A percentile compares a stretch with the other conserved stretches of the same genome.
Evolutionary conservation across 768 basidiomycete genomes (phyloP).

Genomic region (Polyporus arcularius): DNA sequence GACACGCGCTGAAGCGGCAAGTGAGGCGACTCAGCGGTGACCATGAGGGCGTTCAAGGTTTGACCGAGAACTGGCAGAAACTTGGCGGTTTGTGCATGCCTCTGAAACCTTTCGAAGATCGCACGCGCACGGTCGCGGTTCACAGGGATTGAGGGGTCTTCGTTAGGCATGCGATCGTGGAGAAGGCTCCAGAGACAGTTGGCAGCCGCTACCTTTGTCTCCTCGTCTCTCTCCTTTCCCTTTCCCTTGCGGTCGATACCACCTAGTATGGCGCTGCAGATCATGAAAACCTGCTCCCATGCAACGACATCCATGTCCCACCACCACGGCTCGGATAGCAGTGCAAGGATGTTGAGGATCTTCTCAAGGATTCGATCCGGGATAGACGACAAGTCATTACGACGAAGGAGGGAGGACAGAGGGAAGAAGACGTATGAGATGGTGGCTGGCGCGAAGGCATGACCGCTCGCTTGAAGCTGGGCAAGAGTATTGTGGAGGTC

Average conservation of each 20-base stretch:
- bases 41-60: slow-evolving; percentile 74
- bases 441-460: slow-evolving; percentile 53
- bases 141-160: slow-evolving; percentile 30
- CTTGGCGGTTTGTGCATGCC: slow-evolving; percentile 42
- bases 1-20: slow-evolving; percentile 64
- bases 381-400: slow-evolving; percentile 66
- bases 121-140: slow-evolving; percentile 20
- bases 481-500: slow-evolving; percentile 51
- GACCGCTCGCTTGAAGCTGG: slow-evolving; percentile 39
- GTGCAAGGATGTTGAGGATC: slow-evolving; percentile 56
- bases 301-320: slow-evolving; percentile 70
- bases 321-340: slow-evolving; percentile 80
- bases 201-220: slow-evolving; percentile 77
- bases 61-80: slow-evolving; percentile 83
- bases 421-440: slow-evolving; percentile 89
- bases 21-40: slow-evolving; percentile 54
- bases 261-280: slow-evolving; percentile 66
- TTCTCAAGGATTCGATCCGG: slow-evolving; percentile 82
- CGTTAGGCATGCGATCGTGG: slow-evolving; percentile 47
- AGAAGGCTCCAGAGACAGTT: slow-evolving; percentile 66
- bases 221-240: slow-evolving; percentile 70
- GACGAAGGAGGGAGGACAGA: slow-evolving; percentile 78
- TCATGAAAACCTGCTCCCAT: slow-evolving; percentile 88
- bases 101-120: slow-evolving; percentile 41
- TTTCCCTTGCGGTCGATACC: slow-evolving; percentile 70